Evolutionary conservation across 345 rosid species (phyloP).

Genomic region (Cardamine chenopodiifolia): DNA sequence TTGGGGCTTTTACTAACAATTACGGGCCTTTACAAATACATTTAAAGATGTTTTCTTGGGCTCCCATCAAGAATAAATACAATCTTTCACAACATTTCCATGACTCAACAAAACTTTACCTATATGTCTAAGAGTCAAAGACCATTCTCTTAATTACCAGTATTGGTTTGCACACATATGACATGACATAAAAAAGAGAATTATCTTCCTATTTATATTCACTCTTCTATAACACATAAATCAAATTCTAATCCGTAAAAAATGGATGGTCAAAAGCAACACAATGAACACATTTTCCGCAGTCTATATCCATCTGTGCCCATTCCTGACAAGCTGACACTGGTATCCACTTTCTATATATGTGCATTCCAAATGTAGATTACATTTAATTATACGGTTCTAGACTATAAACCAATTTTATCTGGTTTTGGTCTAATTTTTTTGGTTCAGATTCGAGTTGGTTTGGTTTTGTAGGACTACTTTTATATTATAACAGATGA

Average conservation of each 20-base stretch:
- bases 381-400: too few species aligned
- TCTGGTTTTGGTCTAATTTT: background rate
- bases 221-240: slow-evolving; percentile 22
- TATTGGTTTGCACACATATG: slow-evolving; percentile 15
- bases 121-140: slow-evolving; percentile 26
- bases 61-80: background rate
- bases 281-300: slow-evolving; percentile 61
- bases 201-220: slow-evolving; percentile 32
- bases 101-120: slow-evolving; percentile 45
- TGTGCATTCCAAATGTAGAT: background rate
- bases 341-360: slow-evolving; percentile 33
- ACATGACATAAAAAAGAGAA: slow-evolving; percentile 23
- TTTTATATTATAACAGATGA: background rate
- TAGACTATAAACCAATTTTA: too few species aligned
- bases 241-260: slow-evolving; percentile 19
- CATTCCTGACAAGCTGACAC: slow-evolving; percentile 61
- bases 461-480: background rate
- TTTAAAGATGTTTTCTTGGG: background rate
- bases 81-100: slow-evolving; percentile 5
- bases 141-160: slow-evolving; percentile 27
- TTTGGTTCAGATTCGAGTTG: background rate
- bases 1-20: background rate
- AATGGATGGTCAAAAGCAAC: slow-evolving; percentile 39
- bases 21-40: background rate
- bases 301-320: slow-evolving; percentile 64